A percentile compares a stretch with the other conserved stretches of the same genome.
Conservation (phyloP, 495 filamentous ascomycete species). For the Aspergillus baeticus region DNA sequence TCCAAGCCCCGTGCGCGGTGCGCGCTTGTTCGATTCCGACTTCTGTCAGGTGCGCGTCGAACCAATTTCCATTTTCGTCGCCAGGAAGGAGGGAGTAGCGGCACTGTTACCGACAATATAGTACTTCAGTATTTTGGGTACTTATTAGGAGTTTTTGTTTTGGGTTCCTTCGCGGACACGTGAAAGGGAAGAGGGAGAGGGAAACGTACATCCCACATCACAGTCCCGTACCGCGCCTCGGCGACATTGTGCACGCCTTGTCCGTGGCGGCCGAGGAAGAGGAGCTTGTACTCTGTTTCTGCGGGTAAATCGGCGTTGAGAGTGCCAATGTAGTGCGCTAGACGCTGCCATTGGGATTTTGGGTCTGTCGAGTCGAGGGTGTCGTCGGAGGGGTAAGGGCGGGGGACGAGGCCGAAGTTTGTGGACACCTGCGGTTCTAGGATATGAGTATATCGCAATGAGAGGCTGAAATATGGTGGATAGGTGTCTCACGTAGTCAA, state of each 20-base stretch:
- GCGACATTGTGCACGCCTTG: conserved; percentile 72
- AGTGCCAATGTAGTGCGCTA: conserved; percentile 50
- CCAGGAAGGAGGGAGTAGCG: conserved; percentile 75
- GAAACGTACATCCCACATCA: conserved; percentile 59
- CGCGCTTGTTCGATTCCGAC: conserved; percentile 64
- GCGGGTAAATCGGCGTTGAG: conserved; percentile 41
- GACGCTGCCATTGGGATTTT: conserved; percentile 65
- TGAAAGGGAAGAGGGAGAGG: not conserved
- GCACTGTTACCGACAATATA: conserved; percentile 38
- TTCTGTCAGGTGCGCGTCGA: conserved; percentile 68
- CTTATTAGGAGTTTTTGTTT: not conserved
- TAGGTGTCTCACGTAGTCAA: conserved; percentile 60
- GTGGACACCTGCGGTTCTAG: conserved; percentile 30
- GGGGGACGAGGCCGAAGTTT: conserved; percentile 67
- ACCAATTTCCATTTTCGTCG: conserved; percentile 65
- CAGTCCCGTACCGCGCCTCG: conserved; percentile 62
- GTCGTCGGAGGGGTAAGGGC: conserved; percentile 48
- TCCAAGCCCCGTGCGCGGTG: conserved; percentile 64
- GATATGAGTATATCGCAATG: not conserved
- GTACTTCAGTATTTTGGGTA: not conserved
- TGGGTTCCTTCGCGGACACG: not conserved
- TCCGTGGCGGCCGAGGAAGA: conserved; percentile 72
- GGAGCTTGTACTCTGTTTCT: conserved; percentile 58
- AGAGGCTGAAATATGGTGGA: not conserved
- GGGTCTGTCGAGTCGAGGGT: conserved; percentile 20